phyloP scores from a whole-genome alignment of 2,329 filamentous ascomycete species.

The Neopestalotiopsis sp. region DNA sequence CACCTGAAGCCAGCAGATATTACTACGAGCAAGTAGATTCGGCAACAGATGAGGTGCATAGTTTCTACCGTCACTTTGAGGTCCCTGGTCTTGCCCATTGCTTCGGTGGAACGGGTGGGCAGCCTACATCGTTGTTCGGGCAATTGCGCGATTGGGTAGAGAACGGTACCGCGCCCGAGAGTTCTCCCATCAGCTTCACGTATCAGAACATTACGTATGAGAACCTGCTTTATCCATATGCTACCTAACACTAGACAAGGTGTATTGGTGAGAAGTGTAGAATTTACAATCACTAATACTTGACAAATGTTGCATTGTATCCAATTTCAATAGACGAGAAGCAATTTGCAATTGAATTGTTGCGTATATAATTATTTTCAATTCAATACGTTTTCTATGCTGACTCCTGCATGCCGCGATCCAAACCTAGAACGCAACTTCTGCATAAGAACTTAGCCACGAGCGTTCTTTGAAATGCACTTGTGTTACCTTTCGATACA shows the following conservation, averaged over 20 bases:
- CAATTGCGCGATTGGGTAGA: constrained; percentile 11
- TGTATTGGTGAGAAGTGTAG: too few species aligned
- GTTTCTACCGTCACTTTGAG: constrained; percentile 7
- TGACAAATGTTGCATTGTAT: too few species aligned
- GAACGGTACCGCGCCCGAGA: constrained; percentile 9
- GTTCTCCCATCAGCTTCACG: neutral
- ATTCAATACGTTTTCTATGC: too few species aligned
- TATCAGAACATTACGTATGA: neutral
- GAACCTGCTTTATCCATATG: neutral
- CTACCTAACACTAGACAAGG: too few species aligned
- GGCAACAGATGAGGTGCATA: neutral
- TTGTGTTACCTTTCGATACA: neutral
- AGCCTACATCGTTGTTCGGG: neutral
- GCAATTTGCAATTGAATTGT: too few species aligned
- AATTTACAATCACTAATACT: too few species aligned
- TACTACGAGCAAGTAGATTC: neutral
- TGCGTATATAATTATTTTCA: too few species aligned
- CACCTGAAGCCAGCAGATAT: neutral
- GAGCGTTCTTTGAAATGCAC: too few species aligned
- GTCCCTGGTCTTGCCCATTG: constrained; percentile 8
- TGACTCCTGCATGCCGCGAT: too few species aligned
- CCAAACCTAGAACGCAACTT: too few species aligned
- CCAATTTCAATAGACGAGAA: too few species aligned
- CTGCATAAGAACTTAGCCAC: too few species aligned
- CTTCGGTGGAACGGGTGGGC: neutral